Conservation (phyloP, 768 basidiomycete genomes). For the Suillus weaverae region DNA sequence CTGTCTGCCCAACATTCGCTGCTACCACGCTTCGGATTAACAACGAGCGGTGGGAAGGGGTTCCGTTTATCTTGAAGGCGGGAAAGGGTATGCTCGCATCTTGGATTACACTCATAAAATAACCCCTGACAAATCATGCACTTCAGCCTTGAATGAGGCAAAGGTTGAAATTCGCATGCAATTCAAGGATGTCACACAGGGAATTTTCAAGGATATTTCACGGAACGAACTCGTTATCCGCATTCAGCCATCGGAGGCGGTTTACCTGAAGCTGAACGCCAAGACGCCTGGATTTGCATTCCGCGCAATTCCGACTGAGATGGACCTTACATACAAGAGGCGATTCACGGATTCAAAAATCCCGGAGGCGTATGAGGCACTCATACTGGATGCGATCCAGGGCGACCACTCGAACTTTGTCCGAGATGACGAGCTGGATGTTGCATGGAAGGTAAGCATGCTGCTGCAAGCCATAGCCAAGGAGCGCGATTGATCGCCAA, state of each 20-base stretch:
- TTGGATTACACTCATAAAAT: constrained; percentile 14
- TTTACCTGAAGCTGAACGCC: constrained; percentile 95
- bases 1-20: constrained; percentile 93
- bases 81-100: constrained; percentile 75
- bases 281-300: constrained; percentile 92
- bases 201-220: constrained; percentile 94
- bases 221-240: constrained; percentile 98
- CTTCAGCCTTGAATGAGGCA: constrained; percentile 89
- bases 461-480: background rate
- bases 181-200: constrained; percentile 95
- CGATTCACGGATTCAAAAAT: constrained; percentile 90
- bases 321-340: constrained; percentile 98
- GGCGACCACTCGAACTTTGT: constrained; percentile 99
- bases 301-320: constrained; percentile 90
- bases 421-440: constrained; percentile 93
- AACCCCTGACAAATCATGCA: constrained; percentile 9
- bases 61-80: constrained; percentile 97
- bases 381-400: constrained; percentile 93
- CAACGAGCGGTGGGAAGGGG: constrained; percentile 97
- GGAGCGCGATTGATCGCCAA: constrained; percentile 5
- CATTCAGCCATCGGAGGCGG: constrained; percentile 93
- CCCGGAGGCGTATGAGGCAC: constrained; percentile 94
- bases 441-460: constrained; percentile 87
- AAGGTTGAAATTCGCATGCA: constrained; percentile 98
- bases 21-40: constrained; percentile 89